Base-by-base conservation (phyloP, 768 basidiomycete species). In the Coprinopsis cinerea region DNA sequence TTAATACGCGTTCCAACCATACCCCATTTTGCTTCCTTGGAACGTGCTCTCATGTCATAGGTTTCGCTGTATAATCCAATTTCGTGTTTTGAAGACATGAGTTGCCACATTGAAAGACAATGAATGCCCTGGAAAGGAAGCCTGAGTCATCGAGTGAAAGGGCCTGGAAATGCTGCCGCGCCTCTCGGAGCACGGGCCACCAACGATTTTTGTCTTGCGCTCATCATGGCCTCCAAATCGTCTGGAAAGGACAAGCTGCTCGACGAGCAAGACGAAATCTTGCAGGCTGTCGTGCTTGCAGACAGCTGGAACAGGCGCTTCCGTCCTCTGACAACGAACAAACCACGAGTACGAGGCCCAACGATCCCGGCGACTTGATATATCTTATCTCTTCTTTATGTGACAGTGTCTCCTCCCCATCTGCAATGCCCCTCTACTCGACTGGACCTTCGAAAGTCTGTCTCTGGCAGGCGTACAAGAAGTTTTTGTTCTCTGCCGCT, bases 241-340 rank as follows among this genome's bases (percentile, higher is more conserved):
- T 55, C 63, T 47, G 72, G 72, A 36, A 86, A 85, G 58, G 85
- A 88, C 56, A 83, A 83, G 53, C 64, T 81, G 13, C 70, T 80
- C 30, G 77, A 75, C 44, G 82, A 83, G 13, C 85, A 92, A 44
- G 89, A 93, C 47, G 87, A 96, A 44, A 82, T 90, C 17, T 72
- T 98, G 0, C 94, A 98, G 61, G 95, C 95, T 15, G 88, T 98
- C 49, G 83, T 99, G 37, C 83, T 99, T 35, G 92, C 95, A 10
- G 95, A 99, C 64, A 93, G 91, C 56, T 96, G 94, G 72, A 94
- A 96, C 74, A 88, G 84, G 60, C 80, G 92, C 48, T 95, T 97
- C 62, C 78, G 86, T 49, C 94, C 93, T 17, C 77, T 96, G n/a
- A 94, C 92, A 32, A 77, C 79, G 28, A 81, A 82, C 62, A 88